Base-by-base conservation (phyloP, 2,329 filamentous ascomycete genomes). In the Stachybotrys chlorohalonatus region DNA sequence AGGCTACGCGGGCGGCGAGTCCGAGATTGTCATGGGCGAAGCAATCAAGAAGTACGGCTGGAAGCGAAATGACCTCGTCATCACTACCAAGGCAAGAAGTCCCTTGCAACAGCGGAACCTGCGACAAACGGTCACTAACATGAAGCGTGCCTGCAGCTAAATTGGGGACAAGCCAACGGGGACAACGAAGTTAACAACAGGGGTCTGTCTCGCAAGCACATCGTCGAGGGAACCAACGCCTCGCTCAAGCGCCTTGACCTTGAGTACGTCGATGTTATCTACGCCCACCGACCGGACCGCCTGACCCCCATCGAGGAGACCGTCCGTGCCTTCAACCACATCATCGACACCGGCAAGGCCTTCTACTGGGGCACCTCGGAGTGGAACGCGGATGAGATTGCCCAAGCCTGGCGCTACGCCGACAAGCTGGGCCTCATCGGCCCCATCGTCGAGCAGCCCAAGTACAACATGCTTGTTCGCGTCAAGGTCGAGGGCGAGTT, bases 331-430 rank as follows among this genome's bases (percentile, higher is more conserved):
- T 88, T 89, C 73, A 87, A 87, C 73, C 76, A 87, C 67, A 70
- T 89, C 53, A 87, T 89, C 66, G 75, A 83, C 67, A 77, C 75
- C 0, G 85, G 85, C 59, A 84, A 87, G 70, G 81, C 83, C 2
- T 81, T 89, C 59, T 87, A 87, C 73, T 87, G 84, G 84, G 84
- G 84, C 47, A 87, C 84, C 0, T 86, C 82, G 0, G 82, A 87
- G 67, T 87, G 84, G 84, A 77, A 75, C 57, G 82, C 84, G 48
- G 78, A 80, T 56, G 83, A 87, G 71, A 86, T 87, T 63, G 77
- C 79, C 6, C 76, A 82, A 55, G 84, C 85, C 0, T 82, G 80
- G 73, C 73, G 80, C 13, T 75, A 82, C 57, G 81, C 84, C 39
- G 82, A 85, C 60, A 76, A 75, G 59, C 74, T 86, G 8, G 75